Evolutionary conservation across 306 rosid species (phyloP), one percentile per base, ranked within the genome.

Genomic region (Ormosia semicastrata): DNA sequence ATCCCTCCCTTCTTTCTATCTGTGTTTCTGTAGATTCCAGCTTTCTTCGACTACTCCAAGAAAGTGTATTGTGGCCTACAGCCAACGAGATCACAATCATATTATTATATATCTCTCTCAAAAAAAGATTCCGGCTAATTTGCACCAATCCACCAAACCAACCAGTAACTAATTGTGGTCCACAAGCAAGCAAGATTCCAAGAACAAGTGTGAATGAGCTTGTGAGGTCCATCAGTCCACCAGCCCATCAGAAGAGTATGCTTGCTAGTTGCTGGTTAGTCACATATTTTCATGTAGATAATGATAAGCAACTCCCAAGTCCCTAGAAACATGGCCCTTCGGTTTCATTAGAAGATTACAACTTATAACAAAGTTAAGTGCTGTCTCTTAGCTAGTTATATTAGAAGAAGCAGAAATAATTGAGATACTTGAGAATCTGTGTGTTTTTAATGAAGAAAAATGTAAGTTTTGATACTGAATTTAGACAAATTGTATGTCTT

Each of bases 41-140:
- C 85, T 86, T 81, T 86, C 78, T 77, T 79, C 88, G 88, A 78
- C 88, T 66, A 76, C 58, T 39, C 37, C 57, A 63, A 33, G 57
- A 71, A 49, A 78, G 66, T 76, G 71, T 58, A 24, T 44, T 56
- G 18, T 66, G 77, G 73, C 73, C 77, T 49, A 43, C 87, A 36
- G 17, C 80, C 87, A 80, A 73, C 24, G 0, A 72, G 39, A 63
- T 83, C 66, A 77, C 70, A 63, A 63, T 82, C 58, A 78, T 11
- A 8, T 49, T 11, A 37, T n/a, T 54, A 12, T 54, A 62, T 73
- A 36, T 32, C 49, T 52, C 10, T 14, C 3, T 0, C 8, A 2
- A 14, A 46, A 34, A 46, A 64, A 44, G 73, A 88, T 79, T 76
- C 76, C 41, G 6, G 64, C 11, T 79, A 66, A 66, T 76, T 60